phyloP scores from a whole-genome alignment of 208 protist species.

The Angomonas ambiguus region DNA sequence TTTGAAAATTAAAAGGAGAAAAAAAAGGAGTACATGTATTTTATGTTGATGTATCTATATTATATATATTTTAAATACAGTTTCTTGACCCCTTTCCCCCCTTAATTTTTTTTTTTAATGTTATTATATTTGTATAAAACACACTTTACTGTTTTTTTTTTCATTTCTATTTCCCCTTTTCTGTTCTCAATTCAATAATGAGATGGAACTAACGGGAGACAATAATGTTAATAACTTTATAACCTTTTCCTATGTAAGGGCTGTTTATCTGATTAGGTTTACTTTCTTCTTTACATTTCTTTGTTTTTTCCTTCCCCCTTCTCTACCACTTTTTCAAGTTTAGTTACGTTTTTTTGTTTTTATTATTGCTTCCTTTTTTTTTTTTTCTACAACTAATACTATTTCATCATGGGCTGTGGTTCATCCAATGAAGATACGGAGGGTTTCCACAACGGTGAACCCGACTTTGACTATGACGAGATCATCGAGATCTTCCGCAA shows the following conservation, averaged over 20 bases:
- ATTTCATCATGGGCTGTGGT: conserved; percentile 59
- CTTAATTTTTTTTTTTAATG: neutral
- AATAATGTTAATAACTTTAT: neutral
- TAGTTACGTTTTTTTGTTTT: neutral
- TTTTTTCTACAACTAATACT: too few relatives aligned
- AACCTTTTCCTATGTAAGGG: too few relatives aligned
- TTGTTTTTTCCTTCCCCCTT: conserved; percentile 8
- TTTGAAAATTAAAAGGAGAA: too few relatives aligned
- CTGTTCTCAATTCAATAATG: neutral
- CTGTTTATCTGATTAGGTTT: too few relatives aligned
- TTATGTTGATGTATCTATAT: conserved; percentile 12
- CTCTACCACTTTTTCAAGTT: neutral
- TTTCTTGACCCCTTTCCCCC: too few relatives aligned
- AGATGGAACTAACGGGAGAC: too few relatives aligned
- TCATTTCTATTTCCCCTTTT: conserved; percentile 6
- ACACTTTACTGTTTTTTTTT: conserved; percentile 12
- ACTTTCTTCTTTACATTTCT: conserved; percentile 5
- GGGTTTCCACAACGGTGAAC: conserved; percentile 34
- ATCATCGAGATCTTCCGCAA: conserved; percentile 65
- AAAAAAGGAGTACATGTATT: too few relatives aligned
- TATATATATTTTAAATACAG: too few relatives aligned
- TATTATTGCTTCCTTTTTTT: conserved; percentile 3
- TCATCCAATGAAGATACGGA: conserved; percentile 5
- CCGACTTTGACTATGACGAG: conserved; percentile 34
- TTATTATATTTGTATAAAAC: too few relatives aligned